Conservation (phyloP, 2,329 filamentous ascomycete genomes). For the Fusarium falciforme region DNA sequence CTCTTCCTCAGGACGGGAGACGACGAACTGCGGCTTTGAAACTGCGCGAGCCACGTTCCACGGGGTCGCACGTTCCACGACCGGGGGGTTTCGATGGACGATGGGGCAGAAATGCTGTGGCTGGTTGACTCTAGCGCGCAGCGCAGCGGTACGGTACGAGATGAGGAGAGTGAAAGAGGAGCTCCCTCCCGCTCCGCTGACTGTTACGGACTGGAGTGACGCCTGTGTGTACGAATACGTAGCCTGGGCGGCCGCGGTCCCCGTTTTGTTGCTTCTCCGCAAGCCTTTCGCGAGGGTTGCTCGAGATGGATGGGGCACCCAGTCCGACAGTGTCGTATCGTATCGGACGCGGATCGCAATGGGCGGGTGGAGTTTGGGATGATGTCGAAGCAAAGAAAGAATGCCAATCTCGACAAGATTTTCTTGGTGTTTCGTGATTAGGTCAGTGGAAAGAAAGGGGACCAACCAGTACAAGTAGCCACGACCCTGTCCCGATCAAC, state of each 20-base stretch:
- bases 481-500: not conserved
- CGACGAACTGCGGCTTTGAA: conserved; percentile 27
- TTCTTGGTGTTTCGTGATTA: not conserved
- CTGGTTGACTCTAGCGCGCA: conserved; percentile 24
- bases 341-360: conserved; percentile 40
- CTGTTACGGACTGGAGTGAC: not conserved
- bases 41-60: conserved; percentile 36
- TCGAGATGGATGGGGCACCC: conserved; percentile 22
- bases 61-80: conserved; percentile 15
- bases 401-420: not conserved
- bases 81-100: conserved; percentile 2
- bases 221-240: conserved; percentile 34
- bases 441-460: not conserved
- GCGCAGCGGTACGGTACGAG: not conserved
- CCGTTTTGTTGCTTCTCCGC: conserved; percentile 28
- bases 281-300: conserved; percentile 21
- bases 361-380: conserved; percentile 34
- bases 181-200: not conserved
- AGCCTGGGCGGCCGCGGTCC: conserved; percentile 27
- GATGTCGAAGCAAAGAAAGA: conserved; percentile 16
- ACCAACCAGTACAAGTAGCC: conserved; percentile 4
- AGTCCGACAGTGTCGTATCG: conserved; percentile 35
- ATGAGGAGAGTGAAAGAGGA: conserved; percentile 16
- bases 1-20: conserved; percentile 7
- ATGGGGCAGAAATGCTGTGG: conserved; percentile 33